Base-by-base conservation (phyloP, 2,329 filamentous ascomycete genomes). In the Volutella citrinella region DNA sequence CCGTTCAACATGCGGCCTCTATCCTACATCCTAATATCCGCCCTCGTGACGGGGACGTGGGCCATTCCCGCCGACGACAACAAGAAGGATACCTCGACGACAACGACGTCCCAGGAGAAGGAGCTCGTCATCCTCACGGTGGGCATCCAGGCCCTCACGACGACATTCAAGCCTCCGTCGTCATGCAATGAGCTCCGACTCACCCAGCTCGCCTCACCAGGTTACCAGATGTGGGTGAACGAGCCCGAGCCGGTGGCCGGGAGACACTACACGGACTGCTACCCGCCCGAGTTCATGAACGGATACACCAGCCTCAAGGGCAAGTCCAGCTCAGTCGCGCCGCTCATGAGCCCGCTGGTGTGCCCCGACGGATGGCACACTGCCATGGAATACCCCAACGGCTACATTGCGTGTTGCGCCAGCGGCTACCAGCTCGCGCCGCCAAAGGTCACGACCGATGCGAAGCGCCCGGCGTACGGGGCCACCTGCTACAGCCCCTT, bases 401-500 rank as follows among this genome's bases (percentile, higher is more conserved):
- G 27, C 10, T 35, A 35, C 18, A 35, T 35, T 12, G 32, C 32
- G 5, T 35, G 32, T 21, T 35, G 32, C 16, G 14, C n/a, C 6
- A 24, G 20, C 14, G 27, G 27, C 7, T 35, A 22, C 14, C 10
- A 12, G 9, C 20, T 30, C 9, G 20, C 32, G 5, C 19, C 20
- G 27, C 32, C 32, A 8, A 28, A 19, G 15, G 21, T 19, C 5
- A 27, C 32, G 27, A 14, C 21, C 9, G 32, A 35, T 12, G 5
- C 32, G 3, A 16, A 30, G 12, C 32, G 32, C 5, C 26, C 32
- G 15, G 32, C 32, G 14, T 35, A 30, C n/a, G 32, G 32, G 24
- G 32, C 26, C 3, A 35, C 32, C 12, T 35, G 32, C 15, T 35
- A 35, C 27, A 35, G 32, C 26, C n/a, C 24, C 8, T 30, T 35